Conservation (phyloP, 768 basidiomycete genomes). For the Phaeotremella skinneri region DNA sequence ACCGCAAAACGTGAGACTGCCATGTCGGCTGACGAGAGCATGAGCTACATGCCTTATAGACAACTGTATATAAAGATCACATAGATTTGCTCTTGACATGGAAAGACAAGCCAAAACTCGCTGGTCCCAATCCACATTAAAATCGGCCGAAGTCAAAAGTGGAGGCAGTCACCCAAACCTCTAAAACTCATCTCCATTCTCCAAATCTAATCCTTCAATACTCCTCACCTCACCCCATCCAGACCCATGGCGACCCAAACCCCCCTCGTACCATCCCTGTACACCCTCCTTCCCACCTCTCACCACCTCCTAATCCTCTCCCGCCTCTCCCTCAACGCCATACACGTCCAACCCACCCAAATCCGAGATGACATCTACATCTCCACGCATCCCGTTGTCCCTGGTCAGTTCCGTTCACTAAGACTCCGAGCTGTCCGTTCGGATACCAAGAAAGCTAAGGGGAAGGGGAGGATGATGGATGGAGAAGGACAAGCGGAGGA, state of each 20-base stretch:
- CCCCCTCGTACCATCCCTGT: conserved; percentile 33
- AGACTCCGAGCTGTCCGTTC: conserved; percentile 15
- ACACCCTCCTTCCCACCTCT: conserved; percentile 32
- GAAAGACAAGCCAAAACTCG: neutral
- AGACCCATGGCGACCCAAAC: conserved; percentile 10
- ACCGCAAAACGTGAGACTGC: no score
- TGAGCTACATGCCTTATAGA: no score
- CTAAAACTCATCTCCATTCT: neutral
- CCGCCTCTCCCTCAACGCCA: conserved; percentile 29
- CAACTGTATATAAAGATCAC: neutral
- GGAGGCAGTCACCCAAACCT: neutral
- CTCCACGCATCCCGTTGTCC: conserved; percentile 26
- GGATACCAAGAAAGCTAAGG: conserved; percentile 5
- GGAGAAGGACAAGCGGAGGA: conserved; percentile 16
- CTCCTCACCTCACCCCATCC: neutral
- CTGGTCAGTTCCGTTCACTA: conserved; percentile 27
- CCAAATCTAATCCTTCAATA: neutral
- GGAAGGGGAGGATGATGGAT: conserved; percentile 11
- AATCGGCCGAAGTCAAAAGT: neutral
- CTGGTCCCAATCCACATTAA: no score
- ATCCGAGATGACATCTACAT: conserved; percentile 22
- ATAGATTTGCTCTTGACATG: no score
- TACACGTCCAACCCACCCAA: conserved; percentile 26
- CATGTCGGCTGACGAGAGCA: no score
- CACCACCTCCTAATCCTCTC: conserved; percentile 13